phyloP scores from a whole-genome alignment of 2,329 filamentous ascomycete genomes.

The Lasiodiplodia sp. region DNA sequence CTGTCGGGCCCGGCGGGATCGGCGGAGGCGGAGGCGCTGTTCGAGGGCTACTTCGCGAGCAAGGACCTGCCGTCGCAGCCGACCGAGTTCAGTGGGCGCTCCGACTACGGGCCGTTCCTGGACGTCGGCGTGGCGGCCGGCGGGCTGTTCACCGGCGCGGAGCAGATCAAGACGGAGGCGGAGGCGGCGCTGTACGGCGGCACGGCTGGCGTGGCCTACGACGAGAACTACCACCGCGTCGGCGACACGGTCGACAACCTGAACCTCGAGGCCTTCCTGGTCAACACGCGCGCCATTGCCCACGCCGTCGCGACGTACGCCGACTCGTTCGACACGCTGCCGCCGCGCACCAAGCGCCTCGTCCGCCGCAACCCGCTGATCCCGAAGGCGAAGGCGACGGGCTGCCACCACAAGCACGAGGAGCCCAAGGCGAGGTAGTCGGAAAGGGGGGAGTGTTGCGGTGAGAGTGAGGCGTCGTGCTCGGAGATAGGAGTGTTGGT shows the following conservation, averaged over 20 bases:
- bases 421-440: slow-evolving; percentile 3
- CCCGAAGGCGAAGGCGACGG: neutral
- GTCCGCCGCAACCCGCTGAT: neutral
- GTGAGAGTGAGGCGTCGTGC: neutral
- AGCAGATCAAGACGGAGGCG: slow-evolving; percentile 74
- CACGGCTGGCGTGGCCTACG: slow-evolving; percentile 64
- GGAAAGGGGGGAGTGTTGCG: neutral
- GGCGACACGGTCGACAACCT: slow-evolving; percentile 63
- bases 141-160: slow-evolving; percentile 79
- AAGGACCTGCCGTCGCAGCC: slow-evolving; percentile 71
- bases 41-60: slow-evolving; percentile 70
- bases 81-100: slow-evolving; percentile 79
- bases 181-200: slow-evolving; percentile 76
- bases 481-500: neutral
- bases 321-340: slow-evolving; percentile 44
- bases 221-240: slow-evolving; percentile 63
- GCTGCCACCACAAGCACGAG: slow-evolving; percentile 25
- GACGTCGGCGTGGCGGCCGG: slow-evolving; percentile 74
- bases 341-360: slow-evolving; percentile 30
- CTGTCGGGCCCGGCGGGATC: slow-evolving; percentile 67
- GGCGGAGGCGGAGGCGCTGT: slow-evolving; percentile 71
- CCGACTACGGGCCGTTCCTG: slow-evolving; percentile 82
- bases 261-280: slow-evolving; percentile 61
- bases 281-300: slow-evolving; percentile 69
- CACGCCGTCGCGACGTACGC: slow-evolving; percentile 46